Conservation (phyloP, 768 basidiomycete genomes). For the Podaxis mareebaensis region DNA sequence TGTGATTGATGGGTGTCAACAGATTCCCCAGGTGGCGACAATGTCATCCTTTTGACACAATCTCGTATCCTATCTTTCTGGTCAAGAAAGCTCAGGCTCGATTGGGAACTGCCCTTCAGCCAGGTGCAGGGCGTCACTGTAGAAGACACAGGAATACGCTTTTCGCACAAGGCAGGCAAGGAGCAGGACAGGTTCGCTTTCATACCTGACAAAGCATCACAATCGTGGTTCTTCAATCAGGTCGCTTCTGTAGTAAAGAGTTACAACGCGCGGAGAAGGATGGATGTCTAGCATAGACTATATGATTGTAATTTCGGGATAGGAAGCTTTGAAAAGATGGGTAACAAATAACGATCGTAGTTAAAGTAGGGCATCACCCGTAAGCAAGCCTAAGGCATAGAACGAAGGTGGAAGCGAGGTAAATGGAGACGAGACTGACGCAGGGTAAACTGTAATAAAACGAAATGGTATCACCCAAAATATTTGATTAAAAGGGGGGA, state of each 20-base stretch:
- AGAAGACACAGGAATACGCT: constrained; percentile 89
- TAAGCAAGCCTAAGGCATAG: constrained; percentile 15
- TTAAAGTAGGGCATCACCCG: constrained; percentile 16
- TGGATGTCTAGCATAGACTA: constrained; percentile 46
- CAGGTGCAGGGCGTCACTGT: constrained; percentile 86
- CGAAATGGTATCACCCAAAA: constrained; percentile 8
- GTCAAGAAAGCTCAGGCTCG: constrained; percentile 79
- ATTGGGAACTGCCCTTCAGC: constrained; percentile 90
- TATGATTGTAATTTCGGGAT: neutral
- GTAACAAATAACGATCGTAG: constrained; percentile 18
- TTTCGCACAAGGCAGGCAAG: constrained; percentile 76
- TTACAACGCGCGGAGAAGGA: constrained; percentile 72
- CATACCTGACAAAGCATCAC: constrained; percentile 73
- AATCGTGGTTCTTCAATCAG: constrained; percentile 80
- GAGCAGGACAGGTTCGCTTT: constrained; percentile 76
- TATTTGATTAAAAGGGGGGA: constrained; percentile 12
- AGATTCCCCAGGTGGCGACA: constrained; percentile 82
- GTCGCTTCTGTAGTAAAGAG: constrained; percentile 75
- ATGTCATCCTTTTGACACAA: constrained; percentile 77
- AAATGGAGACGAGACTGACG: constrained; percentile 13
- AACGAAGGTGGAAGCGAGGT: constrained; percentile 18
- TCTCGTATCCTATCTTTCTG: constrained; percentile 80
- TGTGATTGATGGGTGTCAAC: neutral
- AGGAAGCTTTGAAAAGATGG: constrained; percentile 14
- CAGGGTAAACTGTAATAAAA: constrained; percentile 11